A percentile compares a stretch with the other conserved stretches of the same genome.
phyloP scores from a whole-genome alignment of 176 grass and related monocot genomes.

The Oryza punctata region DNA sequence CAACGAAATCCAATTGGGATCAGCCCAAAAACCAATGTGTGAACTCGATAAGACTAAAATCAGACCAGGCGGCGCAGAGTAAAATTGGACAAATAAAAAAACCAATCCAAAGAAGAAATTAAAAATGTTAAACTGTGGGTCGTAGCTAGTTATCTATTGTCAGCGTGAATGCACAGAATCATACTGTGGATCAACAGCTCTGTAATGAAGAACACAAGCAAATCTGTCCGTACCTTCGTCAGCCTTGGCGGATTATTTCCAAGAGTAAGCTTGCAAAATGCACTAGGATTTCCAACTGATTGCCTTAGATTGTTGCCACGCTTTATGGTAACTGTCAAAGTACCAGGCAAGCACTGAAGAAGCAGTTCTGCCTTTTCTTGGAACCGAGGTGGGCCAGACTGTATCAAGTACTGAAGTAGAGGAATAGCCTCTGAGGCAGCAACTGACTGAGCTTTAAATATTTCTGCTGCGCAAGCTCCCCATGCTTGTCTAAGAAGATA shows the following conservation, averaged over 20 bases:
- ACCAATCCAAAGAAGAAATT: background rate
- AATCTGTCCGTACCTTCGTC: slow-evolving; percentile 74
- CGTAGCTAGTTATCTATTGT: slow-evolving; percentile 19
- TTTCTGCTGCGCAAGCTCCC: slow-evolving; percentile 87
- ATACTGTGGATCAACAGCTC: slow-evolving; percentile 17
- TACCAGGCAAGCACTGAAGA: slow-evolving; percentile 95
- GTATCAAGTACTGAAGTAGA: slow-evolving; percentile 97
- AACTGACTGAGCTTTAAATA: slow-evolving; percentile 98
- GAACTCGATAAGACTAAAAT: background rate
- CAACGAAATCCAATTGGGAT: background rate
- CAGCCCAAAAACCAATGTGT: background rate
- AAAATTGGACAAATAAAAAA: slow-evolving; percentile 9
- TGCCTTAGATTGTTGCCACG: slow-evolving; percentile 90
- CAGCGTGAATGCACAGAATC: background rate
- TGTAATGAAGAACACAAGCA: slow-evolving; percentile 23
- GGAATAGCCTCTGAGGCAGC: slow-evolving; percentile 97
- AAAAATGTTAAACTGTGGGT: slow-evolving; percentile 17
- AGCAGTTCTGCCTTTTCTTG: slow-evolving; percentile 96
- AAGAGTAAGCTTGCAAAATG: slow-evolving; percentile 97
- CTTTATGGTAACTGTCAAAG: slow-evolving; percentile 96
- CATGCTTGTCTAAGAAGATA: slow-evolving; percentile 98
- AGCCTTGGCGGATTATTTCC: slow-evolving; percentile 86
- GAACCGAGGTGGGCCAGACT: slow-evolving; percentile 95
- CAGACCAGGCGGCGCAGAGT: background rate
- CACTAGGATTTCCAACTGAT: slow-evolving; percentile 96